phyloP scores from a whole-genome alignment of 148 eudicot genomes.

The Nepenthes mirabilis region DNA sequence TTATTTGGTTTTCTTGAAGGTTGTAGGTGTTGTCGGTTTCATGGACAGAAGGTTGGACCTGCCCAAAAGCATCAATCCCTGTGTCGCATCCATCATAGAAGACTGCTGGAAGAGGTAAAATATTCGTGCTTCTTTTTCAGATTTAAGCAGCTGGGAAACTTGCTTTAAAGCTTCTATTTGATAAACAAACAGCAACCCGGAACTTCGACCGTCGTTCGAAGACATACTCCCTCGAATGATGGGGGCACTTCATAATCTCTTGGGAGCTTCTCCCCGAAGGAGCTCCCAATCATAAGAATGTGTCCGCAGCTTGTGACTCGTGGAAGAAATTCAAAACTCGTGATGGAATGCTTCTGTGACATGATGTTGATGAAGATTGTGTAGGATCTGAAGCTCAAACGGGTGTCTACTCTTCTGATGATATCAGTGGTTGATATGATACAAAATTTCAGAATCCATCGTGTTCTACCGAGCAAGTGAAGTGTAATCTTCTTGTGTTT shows the following conservation, averaged over 20 bases:
- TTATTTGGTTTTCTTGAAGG: constrained; percentile 22
- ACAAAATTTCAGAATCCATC: too few species aligned
- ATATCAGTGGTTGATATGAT: too few species aligned
- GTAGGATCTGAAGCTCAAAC: too few species aligned
- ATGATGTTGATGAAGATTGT: too few species aligned
- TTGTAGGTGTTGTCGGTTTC: constrained; percentile 83
- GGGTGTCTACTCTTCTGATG: too few species aligned
- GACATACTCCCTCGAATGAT: constrained; percentile 44
- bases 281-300: constrained; percentile 2
- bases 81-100: constrained; percentile 37
- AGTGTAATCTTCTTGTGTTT: too few species aligned
- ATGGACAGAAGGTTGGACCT: constrained; percentile 67
- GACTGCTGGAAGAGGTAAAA: constrained; percentile 76
- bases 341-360: too few species aligned
- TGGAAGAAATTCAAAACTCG: too few species aligned
- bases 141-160: background rate
- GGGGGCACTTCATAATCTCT: constrained; percentile 24
- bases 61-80: constrained; percentile 54
- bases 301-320: too few species aligned
- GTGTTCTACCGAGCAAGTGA: too few species aligned
- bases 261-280: constrained; percentile 13
- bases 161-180: background rate
- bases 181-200: constrained; percentile 39
- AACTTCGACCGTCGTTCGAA: constrained; percentile 59
- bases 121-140: background rate